These are phyloP conservation scores for Leccinum uliginosum DNA, from an alignment of 768 basidiomycete species.

Conservation along the genomic window DNA sequence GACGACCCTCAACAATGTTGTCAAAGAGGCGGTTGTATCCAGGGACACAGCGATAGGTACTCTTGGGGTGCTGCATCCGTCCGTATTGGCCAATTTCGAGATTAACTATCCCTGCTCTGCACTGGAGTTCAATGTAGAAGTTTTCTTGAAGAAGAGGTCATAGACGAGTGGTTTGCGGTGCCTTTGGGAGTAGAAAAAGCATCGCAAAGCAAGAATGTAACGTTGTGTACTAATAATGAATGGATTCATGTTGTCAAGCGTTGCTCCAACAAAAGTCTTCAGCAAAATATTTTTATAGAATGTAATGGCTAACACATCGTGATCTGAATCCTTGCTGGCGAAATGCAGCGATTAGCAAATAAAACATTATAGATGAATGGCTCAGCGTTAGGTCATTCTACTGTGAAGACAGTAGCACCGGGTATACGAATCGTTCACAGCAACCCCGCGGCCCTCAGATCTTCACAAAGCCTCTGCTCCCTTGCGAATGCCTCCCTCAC, in stretches of 20 bases:
- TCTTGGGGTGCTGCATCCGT: slow-evolving; percentile 93
- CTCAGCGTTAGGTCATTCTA: not conserved
- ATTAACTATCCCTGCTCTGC: slow-evolving; percentile 92
- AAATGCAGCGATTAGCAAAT: slow-evolving; percentile 21
- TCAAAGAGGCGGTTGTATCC: slow-evolving; percentile 42
- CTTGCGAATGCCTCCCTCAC: slow-evolving; percentile 45
- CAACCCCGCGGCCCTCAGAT: slow-evolving; percentile 62
- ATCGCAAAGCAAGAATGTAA: not conserved
- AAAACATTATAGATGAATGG: slow-evolving; percentile 10
- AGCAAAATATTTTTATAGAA: slow-evolving; percentile 8
- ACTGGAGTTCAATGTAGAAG: slow-evolving; percentile 91
- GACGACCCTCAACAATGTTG: slow-evolving; percentile 32
- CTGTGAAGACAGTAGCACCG: not conserved
- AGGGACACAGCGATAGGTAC: slow-evolving; percentile 75
- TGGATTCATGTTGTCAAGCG: slow-evolving; percentile 1
- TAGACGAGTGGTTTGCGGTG: slow-evolving; percentile 5
- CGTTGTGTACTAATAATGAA: slow-evolving; percentile 6
- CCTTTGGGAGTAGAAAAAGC: not conserved
- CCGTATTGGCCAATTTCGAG: slow-evolving; percentile 89
- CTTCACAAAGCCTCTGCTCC: slow-evolving; percentile 55
- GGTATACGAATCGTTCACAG: slow-evolving; percentile 34
- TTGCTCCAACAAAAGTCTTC: not conserved
- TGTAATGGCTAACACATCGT: slow-evolving; percentile 7
- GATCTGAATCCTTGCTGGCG: not conserved
- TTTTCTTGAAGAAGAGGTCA: slow-evolving; percentile 69